Evolutionary conservation across 2,329 filamentous ascomycete species (phyloP).

Genomic region (Colletotrichum sp.): DNA sequence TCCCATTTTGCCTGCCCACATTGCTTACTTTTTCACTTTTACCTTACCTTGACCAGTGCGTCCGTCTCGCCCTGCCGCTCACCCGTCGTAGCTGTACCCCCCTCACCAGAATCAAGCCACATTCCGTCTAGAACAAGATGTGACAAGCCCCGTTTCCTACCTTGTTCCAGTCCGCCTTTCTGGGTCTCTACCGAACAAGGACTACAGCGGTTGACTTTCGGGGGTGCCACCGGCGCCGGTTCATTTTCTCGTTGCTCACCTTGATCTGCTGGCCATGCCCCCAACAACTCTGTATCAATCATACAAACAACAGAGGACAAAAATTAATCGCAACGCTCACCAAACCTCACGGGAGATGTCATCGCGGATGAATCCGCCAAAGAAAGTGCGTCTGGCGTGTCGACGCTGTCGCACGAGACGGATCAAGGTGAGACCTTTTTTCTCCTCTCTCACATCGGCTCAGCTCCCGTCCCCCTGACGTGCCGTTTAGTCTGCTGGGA

Average conservation of each 20-base stretch:
- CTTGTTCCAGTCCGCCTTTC: neutral
- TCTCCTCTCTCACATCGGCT: neutral
- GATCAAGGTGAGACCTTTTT: constrained; percentile 33
- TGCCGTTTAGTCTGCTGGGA: neutral
- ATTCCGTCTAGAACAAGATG: neutral
- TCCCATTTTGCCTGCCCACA: neutral
- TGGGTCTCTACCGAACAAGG: neutral
- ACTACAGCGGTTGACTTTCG: neutral
- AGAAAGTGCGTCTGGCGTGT: constrained; percentile 43
- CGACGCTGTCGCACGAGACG: constrained; percentile 38
- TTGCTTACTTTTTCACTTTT: neutral
- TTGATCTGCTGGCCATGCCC: neutral
- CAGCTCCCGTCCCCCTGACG: neutral
- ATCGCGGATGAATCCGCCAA: constrained; percentile 21
- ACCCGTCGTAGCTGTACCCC: neutral
- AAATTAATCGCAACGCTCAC: neutral
- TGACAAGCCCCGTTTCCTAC: neutral
- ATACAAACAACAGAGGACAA: neutral
- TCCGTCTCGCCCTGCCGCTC: neutral
- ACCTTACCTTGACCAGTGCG: neutral
- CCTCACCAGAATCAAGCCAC: neutral
- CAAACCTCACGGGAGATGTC: neutral
- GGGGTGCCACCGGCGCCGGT: neutral
- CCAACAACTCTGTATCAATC: neutral
- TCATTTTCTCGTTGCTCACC: neutral